Evolutionary conservation across 73 alveolate genomes (phyloP), one percentile per base, ranked within the genome.

Genomic region (Paramecium octaurelia): DNA sequence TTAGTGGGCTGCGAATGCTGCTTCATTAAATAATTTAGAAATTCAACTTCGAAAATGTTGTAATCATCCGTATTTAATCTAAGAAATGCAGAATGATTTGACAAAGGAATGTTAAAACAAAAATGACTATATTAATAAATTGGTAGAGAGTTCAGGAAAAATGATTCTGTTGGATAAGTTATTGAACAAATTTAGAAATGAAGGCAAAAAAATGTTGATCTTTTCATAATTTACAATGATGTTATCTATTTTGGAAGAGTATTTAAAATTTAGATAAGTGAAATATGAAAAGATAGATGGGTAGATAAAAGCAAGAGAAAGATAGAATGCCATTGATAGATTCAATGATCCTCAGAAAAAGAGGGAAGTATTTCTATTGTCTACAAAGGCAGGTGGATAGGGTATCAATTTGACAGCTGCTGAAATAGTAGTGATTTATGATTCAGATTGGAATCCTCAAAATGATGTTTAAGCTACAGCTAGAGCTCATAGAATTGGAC

Each of bases 401-500:
- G 99, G 99, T 21, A 97, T 98, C 70, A 98, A 97, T 95, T 95
- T 98, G 93, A 98, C 99, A 12, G 94, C 98, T 29, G 99, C 99
- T 1, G 96, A 98, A 93, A 98, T 98, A 11, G 99, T 99, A 18
- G 96, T 99, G 11, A 98, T 99, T 92, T 99, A 96, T 93, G 99
- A 99, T 91, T 95, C 97, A 86, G 99, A 98, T 91, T 99, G 99
- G 99, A 99, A 99, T 93, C 99, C 99, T 18, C 96, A 98, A 92
- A 99, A 99, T 92, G 99, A 98, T 93, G 95, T 93, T 36, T 91
- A 95, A 92, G 99, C 99, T 6, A 97, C 98, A 27, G 99, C 99
- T 69, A 94, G 99, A 93, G 99, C 99, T 24, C 99, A 99, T 92
- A 95, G 99, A 93, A 97, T 99, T 38, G 99, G 99, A 48, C 96